These are phyloP conservation scores for Wickerhamiella nectarea DNA, from an alignment of 805 yeast species.

Conservation along the genomic window DNA sequence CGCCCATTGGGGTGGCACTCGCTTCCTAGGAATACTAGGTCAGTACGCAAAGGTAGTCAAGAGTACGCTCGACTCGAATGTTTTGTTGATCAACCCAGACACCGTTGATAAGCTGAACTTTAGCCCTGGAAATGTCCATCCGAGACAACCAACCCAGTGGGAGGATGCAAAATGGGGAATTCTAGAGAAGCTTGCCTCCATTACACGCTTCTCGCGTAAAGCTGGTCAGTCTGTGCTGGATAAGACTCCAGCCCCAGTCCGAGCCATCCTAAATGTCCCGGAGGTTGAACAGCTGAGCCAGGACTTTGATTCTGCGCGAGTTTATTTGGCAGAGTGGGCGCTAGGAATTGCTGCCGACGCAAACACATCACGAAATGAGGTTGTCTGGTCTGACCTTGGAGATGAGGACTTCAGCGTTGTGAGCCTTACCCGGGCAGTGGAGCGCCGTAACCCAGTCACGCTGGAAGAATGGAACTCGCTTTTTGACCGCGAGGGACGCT, in stretches of 20 bases:
- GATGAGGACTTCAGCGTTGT: slow-evolving; percentile 32
- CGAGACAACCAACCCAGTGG: slow-evolving; percentile 24
- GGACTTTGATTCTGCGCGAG: slow-evolving; percentile 86
- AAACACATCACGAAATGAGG: slow-evolving; percentile 34
- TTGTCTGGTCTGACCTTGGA: slow-evolving; percentile 27
- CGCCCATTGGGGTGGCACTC: slow-evolving; percentile 83
- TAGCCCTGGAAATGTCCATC: slow-evolving; percentile 31
- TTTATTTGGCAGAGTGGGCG: slow-evolving; percentile 94
- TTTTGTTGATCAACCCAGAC: slow-evolving; percentile 68
- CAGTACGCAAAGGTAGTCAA: slow-evolving; percentile 47
- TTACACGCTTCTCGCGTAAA: slow-evolving; percentile 49
- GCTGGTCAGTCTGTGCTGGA: slow-evolving; percentile 49
- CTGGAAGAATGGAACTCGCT: slow-evolving; percentile 70
- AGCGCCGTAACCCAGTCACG: slow-evolving; percentile 55
- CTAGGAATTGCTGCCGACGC: slow-evolving; percentile 86
- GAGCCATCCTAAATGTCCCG: slow-evolving; percentile 52
- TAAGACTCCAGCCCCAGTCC: slow-evolving; percentile 42
- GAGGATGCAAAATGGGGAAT: slow-evolving; percentile 75
- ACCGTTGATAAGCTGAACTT: slow-evolving; percentile 50
- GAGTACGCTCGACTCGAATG: slow-evolving; percentile 57
- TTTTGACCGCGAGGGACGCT: slow-evolving; percentile 67
- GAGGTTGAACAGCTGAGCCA: slow-evolving; percentile 71
- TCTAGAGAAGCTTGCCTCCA: slow-evolving; percentile 69
- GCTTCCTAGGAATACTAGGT: slow-evolving; percentile 46
- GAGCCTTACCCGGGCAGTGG: slow-evolving; percentile 38